Base-by-base conservation (phyloP, 768 basidiomycete genomes). In the Coprinellus micaceus region DNA sequence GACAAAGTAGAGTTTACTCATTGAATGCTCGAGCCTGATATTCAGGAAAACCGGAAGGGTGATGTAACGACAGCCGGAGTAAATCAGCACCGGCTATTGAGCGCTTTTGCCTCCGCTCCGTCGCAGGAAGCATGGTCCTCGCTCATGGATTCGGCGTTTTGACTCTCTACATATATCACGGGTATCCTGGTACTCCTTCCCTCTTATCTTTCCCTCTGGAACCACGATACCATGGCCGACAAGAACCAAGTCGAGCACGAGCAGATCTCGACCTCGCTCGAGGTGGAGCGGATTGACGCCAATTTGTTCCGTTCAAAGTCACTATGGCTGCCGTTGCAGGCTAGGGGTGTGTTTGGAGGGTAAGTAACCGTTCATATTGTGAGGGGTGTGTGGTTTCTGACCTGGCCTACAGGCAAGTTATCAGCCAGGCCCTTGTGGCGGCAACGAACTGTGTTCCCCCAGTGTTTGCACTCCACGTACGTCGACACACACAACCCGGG, bases 261-360 rank as follows among this genome's bases (percentile, higher is more conserved):
- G 56, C 83, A 82, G 49, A 89, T 91, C 47, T 83, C 87, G 0
- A 83, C 85, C 2, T 82, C 86, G 15, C 76, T 94, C 4, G 88
- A 92, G 56, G 82, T 93, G 21, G 91, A 93, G 65, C 79, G 82
- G 55, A 77, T 94, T 24, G 91, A 92, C 60, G 77, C 78, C 45
- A 87, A 88, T 66, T 71, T 93, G 39, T 93, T 86, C 65, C 85
- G 90, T 17, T 92, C 89, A 1, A 89, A 85, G 63, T 83, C 82
- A 0, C 74, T 93, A 1, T 86, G 79, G 74, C 46, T 82, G n/a
- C 90, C 88, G 0, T 60, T 68, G 7, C 71, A 76, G 17, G 79
- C 81, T 15, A 77, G 91, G 47, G 90, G 91, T 15, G 90, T 91
- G 13, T 94, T 90, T 63, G 91, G 92, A 58, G 91, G 91, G 74